These are phyloP conservation scores for Senna tora DNA, from an alignment of 306 rosid species.

Conservation along the genomic window DNA sequence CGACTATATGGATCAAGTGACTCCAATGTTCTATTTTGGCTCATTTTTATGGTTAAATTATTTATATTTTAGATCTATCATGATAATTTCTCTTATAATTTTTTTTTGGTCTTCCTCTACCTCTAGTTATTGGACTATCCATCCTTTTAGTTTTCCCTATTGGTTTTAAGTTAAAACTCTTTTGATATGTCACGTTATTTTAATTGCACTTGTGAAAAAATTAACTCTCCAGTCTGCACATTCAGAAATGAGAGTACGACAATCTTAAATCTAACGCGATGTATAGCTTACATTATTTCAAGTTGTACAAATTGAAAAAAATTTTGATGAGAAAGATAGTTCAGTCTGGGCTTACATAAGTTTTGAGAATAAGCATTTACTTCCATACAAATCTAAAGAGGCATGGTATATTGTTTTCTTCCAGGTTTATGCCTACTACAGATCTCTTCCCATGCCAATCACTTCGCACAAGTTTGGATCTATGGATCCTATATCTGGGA, in stretches of 20 bases:
- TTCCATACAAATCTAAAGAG: neutral
- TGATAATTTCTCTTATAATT: too few relatives aligned
- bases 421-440: conserved; percentile 84
- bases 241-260: conserved; percentile 5
- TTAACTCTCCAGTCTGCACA: neutral
- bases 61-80: too few relatives aligned
- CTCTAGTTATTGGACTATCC: too few relatives aligned
- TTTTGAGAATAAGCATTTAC: neutral
- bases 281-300: conserved; percentile 1
- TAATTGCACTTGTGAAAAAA: conserved; percentile 26
- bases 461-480: conserved; percentile 87
- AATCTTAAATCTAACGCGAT: neutral
- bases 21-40: too few relatives aligned
- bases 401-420: conserved; percentile 29
- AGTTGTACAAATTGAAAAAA: neutral
- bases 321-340: conserved; percentile 19
- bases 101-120: too few relatives aligned
- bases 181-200: neutral
- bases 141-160: too few relatives aligned
- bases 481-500: conserved; percentile 79
- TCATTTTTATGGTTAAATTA: too few relatives aligned
- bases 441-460: conserved; percentile 88
- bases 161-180: conserved; percentile 12
- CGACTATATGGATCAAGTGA: too few relatives aligned
- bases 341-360: neutral